Conservation (phyloP, 306 rosid genomes). For the Cucumis melo region DNA sequence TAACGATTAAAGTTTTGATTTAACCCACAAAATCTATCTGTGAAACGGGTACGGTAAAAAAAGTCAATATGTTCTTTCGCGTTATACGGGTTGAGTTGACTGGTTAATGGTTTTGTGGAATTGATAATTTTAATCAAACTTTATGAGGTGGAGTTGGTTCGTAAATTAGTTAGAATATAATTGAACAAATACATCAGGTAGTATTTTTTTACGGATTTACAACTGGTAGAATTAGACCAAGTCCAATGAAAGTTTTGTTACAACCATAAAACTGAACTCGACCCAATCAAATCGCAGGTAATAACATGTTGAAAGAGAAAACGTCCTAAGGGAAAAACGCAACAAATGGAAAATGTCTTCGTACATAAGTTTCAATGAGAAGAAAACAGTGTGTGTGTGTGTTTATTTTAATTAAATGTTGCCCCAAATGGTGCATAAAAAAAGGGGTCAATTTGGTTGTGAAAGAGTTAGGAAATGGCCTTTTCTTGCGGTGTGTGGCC, state of each 20-base stretch:
- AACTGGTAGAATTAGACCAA: neutral
- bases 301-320: neutral
- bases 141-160: neutral
- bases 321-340: neutral
- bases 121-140: too few relatives aligned
- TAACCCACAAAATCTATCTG: neutral
- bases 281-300: neutral
- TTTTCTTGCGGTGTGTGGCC: neutral
- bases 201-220: too few relatives aligned
- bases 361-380: neutral
- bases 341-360: neutral
- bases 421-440: neutral
- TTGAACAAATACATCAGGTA: neutral
- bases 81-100: neutral
- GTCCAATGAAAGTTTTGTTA: neutral
- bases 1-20: neutral
- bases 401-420: too few relatives aligned
- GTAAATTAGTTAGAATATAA: neutral
- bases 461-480: neutral
- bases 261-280: neutral
- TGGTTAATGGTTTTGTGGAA: neutral
- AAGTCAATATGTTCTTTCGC: neutral
- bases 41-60: too few relatives aligned
- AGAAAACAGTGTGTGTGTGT: neutral
- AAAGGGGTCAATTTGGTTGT: neutral